phyloP scores from a whole-genome alignment of 2,329 filamentous ascomycete species.

The Pseudofabraea citricarpa region DNA sequence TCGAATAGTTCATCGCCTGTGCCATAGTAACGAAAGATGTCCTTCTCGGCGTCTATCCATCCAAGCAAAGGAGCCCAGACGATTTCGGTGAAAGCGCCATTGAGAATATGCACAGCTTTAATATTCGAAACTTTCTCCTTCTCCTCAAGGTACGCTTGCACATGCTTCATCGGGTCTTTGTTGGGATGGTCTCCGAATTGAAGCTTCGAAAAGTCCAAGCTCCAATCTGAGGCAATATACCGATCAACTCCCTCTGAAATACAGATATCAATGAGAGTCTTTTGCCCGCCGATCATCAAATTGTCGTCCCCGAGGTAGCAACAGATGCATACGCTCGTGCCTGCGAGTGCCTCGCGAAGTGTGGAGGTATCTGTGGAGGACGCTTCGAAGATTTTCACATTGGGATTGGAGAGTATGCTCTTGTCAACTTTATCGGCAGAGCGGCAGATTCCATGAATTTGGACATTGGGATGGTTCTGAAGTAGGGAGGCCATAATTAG shows the following conservation, averaged over 20 bases:
- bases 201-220: slow-evolving; percentile 35
- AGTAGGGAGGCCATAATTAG: background rate
- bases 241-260: slow-evolving; percentile 29
- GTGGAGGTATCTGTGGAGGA: too few species aligned
- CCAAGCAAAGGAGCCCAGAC: slow-evolving; percentile 21
- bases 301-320: background rate
- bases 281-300: slow-evolving; percentile 36
- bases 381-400: too few species aligned
- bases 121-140: slow-evolving; percentile 29
- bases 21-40: slow-evolving; percentile 30
- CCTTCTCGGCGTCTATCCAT: slow-evolving; percentile 21
- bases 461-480: too few species aligned
- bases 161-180: slow-evolving; percentile 36
- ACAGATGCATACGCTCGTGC: too few species aligned
- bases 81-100: slow-evolving; percentile 32
- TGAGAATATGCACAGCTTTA: slow-evolving; percentile 35
- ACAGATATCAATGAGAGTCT: slow-evolving; percentile 35
- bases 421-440: too few species aligned
- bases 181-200: slow-evolving; percentile 29
- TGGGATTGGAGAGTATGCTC: too few species aligned
- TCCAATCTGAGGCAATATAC: slow-evolving; percentile 36
- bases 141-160: slow-evolving; percentile 32
- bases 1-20: slow-evolving; percentile 33
- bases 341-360: too few species aligned
- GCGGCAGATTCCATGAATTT: too few species aligned